Base-by-base conservation (phyloP, 129 eudicot genomes). In the Lactuca sativa region DNA sequence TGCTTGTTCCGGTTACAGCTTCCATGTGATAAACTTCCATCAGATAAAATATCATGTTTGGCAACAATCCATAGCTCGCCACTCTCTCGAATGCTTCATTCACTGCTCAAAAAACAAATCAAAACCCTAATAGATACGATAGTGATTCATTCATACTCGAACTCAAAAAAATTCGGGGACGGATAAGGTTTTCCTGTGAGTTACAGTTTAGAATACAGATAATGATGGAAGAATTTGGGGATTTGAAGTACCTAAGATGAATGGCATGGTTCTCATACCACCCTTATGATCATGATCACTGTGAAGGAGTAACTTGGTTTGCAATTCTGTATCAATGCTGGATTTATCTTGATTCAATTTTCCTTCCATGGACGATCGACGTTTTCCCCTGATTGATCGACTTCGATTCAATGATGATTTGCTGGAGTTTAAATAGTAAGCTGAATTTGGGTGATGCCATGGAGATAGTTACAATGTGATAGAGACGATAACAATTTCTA, bases 1-100 rank as follows among this genome's bases (percentile, higher is more conserved):
- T 18, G 14, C 47, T 80, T 3, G 82, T 54, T 18, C 82, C 82
- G 10, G 69, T 68, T 32, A 61, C 82, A 25, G 72, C 76, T n/a
- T 64, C 75, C 66, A 83, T 69, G 48, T 84, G 80, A 80, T 80
- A 84, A 64, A 53, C 80, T 58, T 77, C 68, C 70, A 76, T 69
- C 37, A 84, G 59, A 56, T 84, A 84, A 18, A 84, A 66, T 4
- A 84, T 80, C 88, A 84, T 76, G 38, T 80, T 84, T 15, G 80
- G 67, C 53, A 9, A 4, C 58, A 80, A 54, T n/a, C 85, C 85
- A 14, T 10, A 11, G 40, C 78, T 84, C 44, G 85, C 78, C n/a
- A 81, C 60, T 53, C 41, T 77, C 75, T 77, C 88, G 60, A 84
- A 77, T 7, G 83, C 74, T 64, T 78, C 82, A 9, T 71, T 78